Conservation (phyloP, 1,284 basidiomycete genomes). For the Hemileia vastatrix region DNA sequence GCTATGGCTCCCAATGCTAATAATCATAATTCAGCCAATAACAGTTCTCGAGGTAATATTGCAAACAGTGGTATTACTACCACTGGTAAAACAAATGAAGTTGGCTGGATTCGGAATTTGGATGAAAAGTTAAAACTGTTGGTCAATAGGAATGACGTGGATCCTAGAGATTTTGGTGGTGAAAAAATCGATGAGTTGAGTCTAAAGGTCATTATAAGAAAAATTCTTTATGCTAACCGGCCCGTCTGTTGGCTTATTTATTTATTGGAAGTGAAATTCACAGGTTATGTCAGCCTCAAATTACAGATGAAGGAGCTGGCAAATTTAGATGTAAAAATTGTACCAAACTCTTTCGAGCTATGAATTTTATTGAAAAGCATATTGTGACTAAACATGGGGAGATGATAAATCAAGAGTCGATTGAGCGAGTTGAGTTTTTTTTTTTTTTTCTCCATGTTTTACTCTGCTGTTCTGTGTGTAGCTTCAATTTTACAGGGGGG, state of each 20-base stretch:
- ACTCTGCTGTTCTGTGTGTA: no score
- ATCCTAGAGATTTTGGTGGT: slow-evolving; percentile 74
- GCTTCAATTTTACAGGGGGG: no score
- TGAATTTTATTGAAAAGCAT: slow-evolving; percentile 79
- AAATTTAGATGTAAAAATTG: slow-evolving; percentile 92
- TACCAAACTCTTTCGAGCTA: slow-evolving; percentile 88
- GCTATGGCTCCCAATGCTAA: background rate
- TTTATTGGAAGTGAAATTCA: slow-evolving; percentile 57
- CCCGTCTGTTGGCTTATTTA: slow-evolving; percentile 21
- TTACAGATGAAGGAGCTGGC: slow-evolving; percentile 88
- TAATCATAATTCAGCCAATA: slow-evolving; percentile 45
- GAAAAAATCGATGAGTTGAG: slow-evolving; percentile 76
- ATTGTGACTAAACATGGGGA: slow-evolving; percentile 38
- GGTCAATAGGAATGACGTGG: slow-evolving; percentile 62
- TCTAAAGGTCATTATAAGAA: slow-evolving; percentile 25
- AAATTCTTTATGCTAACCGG: background rate
- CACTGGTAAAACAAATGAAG: slow-evolving; percentile 46
- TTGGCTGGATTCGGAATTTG: slow-evolving; percentile 74
- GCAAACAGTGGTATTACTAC: slow-evolving; percentile 29
- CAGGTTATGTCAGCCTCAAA: slow-evolving; percentile 63
- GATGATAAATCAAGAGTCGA: slow-evolving; percentile 30
- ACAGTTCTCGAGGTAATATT: slow-evolving; percentile 53
- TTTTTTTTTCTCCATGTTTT: background rate
- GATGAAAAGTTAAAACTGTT: slow-evolving; percentile 71
- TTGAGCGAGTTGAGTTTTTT: slow-evolving; percentile 17